Evolutionary conservation across 345 rosid species (phyloP).

Genomic region (Eucalyptus regnans): DNA sequence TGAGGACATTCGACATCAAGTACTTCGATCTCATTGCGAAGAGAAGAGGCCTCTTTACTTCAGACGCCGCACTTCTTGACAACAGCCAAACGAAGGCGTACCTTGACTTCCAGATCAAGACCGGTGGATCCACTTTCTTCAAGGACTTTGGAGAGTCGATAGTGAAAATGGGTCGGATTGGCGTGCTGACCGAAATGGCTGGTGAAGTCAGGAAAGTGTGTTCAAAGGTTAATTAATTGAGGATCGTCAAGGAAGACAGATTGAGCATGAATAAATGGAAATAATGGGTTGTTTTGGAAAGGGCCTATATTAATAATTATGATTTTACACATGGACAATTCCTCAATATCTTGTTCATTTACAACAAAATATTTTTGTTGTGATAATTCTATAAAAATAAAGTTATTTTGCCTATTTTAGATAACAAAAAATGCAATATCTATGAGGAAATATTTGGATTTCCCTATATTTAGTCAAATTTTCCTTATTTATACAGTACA

Average conservation of each 20-base stretch:
- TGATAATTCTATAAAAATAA: no score
- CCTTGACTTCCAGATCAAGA: conserved; percentile 7
- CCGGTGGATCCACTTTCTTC: conserved; percentile 18
- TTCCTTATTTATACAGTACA: no score
- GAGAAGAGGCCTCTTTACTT: conserved; percentile 49
- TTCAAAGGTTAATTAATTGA: conserved; percentile 24
- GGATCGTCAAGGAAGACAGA: background rate
- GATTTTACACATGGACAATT: no score
- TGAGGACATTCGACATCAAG: conserved; percentile 33
- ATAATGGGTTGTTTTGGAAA: background rate
- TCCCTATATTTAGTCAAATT: no score
- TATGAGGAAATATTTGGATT: no score
- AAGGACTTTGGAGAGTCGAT: conserved; percentile 53
- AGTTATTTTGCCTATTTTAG: no score
- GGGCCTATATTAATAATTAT: no score
- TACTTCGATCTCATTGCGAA: conserved; percentile 32
- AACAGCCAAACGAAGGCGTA: conserved; percentile 30
- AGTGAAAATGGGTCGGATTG: conserved; percentile 51
- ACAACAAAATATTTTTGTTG: no score
- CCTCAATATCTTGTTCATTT: no score
- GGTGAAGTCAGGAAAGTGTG: conserved; percentile 59
- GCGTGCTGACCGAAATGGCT: conserved; percentile 28
- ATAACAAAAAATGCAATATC: no score
- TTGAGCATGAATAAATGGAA: background rate
- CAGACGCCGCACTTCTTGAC: conserved; percentile 54